Evolutionary conservation across 192 early-diverging fungal species (phyloP).

Genomic region (Linnemannia elongata): DNA sequence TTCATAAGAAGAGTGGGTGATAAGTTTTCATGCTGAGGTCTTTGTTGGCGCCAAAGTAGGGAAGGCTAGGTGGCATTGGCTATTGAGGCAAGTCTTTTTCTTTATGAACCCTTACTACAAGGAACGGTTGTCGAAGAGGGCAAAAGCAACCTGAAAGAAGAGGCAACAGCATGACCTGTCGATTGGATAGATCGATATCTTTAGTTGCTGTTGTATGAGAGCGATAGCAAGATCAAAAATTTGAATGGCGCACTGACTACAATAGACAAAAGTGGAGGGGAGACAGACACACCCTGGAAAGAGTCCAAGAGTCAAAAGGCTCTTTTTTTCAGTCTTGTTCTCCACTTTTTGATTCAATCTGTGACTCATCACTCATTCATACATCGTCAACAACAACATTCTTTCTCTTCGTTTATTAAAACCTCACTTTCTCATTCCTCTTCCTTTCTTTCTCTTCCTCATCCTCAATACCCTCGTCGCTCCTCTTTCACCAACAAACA

Average conservation of each 20-base stretch:
- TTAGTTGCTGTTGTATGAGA: not conserved
- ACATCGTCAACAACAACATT: not conserved
- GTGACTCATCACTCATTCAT: constrained; percentile 1
- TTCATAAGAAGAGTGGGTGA: not conserved
- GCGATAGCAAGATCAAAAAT: not conserved
- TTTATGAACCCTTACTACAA: not conserved
- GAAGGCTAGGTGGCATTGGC: no score
- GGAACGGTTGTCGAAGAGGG: not conserved
- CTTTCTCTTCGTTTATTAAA: not conserved
- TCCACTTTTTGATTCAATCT: not conserved
- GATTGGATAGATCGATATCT: not conserved
- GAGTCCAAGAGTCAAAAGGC: not conserved
- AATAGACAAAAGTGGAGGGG: not conserved
- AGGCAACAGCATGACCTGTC: not conserved
- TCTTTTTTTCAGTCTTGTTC: not conserved
- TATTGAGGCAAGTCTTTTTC: no score
- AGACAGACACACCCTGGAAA: not conserved
- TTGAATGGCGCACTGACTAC: not conserved
- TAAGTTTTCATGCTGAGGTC: no score
- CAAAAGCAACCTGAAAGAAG: not conserved
- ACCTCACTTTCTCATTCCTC: not conserved
- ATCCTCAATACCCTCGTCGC: not conserved
- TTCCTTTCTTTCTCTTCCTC: not conserved
- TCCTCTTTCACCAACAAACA: not conserved
- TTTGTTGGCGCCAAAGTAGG: no score